Conservation (phyloP, 257 asterid genomes). For the Solanum etuberosum region DNA sequence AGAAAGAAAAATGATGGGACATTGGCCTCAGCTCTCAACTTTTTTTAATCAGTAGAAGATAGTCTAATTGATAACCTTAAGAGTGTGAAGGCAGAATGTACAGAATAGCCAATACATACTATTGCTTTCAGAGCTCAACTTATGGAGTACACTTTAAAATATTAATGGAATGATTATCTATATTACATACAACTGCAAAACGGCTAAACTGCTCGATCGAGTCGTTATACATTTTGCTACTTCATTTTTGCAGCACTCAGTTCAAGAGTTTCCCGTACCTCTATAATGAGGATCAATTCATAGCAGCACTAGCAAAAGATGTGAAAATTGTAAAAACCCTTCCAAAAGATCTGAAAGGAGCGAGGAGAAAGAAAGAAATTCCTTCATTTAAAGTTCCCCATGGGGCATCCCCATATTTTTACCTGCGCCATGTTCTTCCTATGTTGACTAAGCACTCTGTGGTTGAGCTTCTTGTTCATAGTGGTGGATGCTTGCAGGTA, state of each 20-base stretch:
- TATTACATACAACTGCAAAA: neutral
- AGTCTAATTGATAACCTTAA: neutral
- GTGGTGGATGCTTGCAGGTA: constrained; percentile 99
- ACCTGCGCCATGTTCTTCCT: constrained; percentile 83
- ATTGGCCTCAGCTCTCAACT: neutral
- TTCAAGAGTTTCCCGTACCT: constrained; percentile 98
- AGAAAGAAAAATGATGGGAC: neutral
- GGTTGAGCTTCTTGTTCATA: constrained; percentile 84
- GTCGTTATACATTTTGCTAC: neutral
- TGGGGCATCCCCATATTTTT: constrained; percentile 66
- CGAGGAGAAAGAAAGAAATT: constrained; percentile 85
- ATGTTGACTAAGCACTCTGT: constrained; percentile 73
- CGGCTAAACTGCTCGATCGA: neutral
- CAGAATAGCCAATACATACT: neutral
- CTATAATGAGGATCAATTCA: constrained; percentile 82
- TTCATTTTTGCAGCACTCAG: constrained; percentile 56
- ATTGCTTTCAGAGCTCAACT: neutral
- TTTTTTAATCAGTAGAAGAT: neutral
- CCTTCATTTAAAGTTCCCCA: constrained; percentile 81
- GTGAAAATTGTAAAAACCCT: constrained; percentile 77
- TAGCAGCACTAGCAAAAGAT: constrained; percentile 64
- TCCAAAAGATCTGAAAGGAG: constrained; percentile 86
- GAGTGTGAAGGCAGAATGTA: neutral
- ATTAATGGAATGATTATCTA: neutral
- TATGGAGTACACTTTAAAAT: neutral